Evolutionary conservation across 768 basidiomycete genomes (phyloP), one percentile per base, ranked within the genome.

Genomic region (Nidularia pulvinata): DNA sequence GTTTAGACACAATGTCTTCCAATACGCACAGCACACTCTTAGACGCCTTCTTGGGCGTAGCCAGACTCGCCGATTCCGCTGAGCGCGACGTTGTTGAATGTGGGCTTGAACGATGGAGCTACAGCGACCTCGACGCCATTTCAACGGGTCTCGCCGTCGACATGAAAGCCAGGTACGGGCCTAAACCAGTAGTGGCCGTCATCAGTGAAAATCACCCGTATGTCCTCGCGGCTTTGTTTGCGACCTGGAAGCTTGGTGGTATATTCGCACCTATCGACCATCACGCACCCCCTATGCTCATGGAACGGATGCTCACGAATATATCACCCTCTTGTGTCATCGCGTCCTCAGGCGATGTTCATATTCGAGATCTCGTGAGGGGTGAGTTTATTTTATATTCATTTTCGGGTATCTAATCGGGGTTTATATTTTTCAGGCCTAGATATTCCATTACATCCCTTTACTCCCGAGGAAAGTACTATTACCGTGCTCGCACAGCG

Each of bases 131-230:
- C 19, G 66, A 72, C 58, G 56, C 52, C 14, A 58, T 72, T 44
- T 69, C 69, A 2, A 65, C 62, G n/a, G 64, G 65, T 14, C 55
- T 72, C 14, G 69, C 71, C 14, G 49, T 63, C 14, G 62, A 66
- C 7, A 49, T 72, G 32, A 48, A 62, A 47, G 53, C 56, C 9
- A 55, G 48, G 22, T 63, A 65, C 51, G 67, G 69, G 6, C 32
- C 51, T 19, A 64, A 64, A 43, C 69, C 68, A 4, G 59, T 61
- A 6, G 61, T 72, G n/a, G 69, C 68, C 13, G 59, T 70, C 43
- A 55, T 72, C 36, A 61, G 65, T 53, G 71, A 72, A 54, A 72
- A 72, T 48, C 66, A 69, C 33, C 71, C 71, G 0, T 72, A 68
- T 48, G 59, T 63, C 2, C 50, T 69, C 37, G 71, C 67, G n/a